Evolutionary conservation across 1,284 basidiomycete species (phyloP).

Genomic region (Naganishia sp.): DNA sequence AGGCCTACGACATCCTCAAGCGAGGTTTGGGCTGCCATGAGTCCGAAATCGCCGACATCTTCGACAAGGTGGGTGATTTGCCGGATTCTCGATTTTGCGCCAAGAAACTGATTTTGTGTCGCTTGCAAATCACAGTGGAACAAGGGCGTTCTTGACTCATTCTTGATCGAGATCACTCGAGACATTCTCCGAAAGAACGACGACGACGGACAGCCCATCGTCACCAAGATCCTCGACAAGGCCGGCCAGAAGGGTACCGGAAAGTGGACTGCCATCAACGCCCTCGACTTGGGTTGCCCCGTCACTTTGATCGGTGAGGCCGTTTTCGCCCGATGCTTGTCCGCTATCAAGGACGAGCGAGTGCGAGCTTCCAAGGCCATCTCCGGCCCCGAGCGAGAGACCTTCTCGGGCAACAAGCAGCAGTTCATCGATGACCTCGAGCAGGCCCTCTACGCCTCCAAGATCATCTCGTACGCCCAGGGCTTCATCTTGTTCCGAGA

Average conservation of each 20-base stretch:
- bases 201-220: slow-evolving; percentile 85
- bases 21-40: slow-evolving; percentile 84
- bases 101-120: slow-evolving; percentile 40
- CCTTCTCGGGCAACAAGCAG: slow-evolving; percentile 97
- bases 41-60: slow-evolving; percentile 85
- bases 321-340: slow-evolving; percentile 97
- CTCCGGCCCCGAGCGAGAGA: slow-evolving; percentile 82
- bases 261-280: slow-evolving; percentile 99
- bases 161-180: slow-evolving; percentile 97
- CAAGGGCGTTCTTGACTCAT: slow-evolving; percentile 97
- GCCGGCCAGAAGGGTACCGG: slow-evolving; percentile 99
- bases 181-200: slow-evolving; percentile 97
- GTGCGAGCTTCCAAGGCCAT: slow-evolving; percentile 87
- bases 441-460: slow-evolving; percentile 98
- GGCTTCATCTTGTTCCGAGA: slow-evolving; percentile 99
- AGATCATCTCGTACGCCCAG: slow-evolving; percentile 99
- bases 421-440: slow-evolving; percentile 96
- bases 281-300: slow-evolving; percentile 90
- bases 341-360: slow-evolving; percentile 97
- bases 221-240: slow-evolving; percentile 90
- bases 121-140: slow-evolving; percentile 67
- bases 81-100: neutral
- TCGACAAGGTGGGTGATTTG: slow-evolving; percentile 58
- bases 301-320: slow-evolving; percentile 99
- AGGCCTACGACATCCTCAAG: slow-evolving; percentile 98